phyloP scores from a whole-genome alignment of 2,329 filamentous ascomycete genomes.

The Davidsoniella australis region DNA sequence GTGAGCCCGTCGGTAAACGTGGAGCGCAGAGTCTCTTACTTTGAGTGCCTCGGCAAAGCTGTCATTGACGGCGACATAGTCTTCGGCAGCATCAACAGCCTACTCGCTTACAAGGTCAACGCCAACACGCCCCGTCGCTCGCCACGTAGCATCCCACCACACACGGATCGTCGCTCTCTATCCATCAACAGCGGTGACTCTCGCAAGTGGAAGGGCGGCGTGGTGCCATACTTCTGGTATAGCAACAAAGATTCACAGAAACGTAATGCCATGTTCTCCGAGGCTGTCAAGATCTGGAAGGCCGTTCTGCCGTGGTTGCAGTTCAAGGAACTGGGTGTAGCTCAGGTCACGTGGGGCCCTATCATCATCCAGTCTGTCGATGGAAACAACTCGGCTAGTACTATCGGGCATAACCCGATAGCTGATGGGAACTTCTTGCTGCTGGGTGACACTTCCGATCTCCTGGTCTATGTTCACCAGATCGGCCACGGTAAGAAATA shows the following conservation, averaged over 20 bases:
- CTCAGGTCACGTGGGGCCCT: background rate
- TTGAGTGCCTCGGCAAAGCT: slow-evolving; percentile 2
- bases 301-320: slow-evolving; percentile 9
- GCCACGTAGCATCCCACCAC: background rate
- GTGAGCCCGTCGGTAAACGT: too few species aligned
- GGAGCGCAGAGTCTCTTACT: slow-evolving; percentile 7
- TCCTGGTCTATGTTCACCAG: slow-evolving; percentile 9
- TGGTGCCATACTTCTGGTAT: slow-evolving; percentile 3
- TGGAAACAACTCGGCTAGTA: slow-evolving; percentile 4
- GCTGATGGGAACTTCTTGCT: slow-evolving; percentile 5
- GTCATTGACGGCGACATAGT: slow-evolving; percentile 12
- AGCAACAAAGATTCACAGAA: background rate
- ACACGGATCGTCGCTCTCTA: background rate
- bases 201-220: background rate
- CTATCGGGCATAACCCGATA: background rate
- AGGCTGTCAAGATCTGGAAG: slow-evolving; percentile 10
- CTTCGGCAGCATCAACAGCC: slow-evolving; percentile 6
- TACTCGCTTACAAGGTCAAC: background rate
- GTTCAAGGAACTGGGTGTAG: slow-evolving; percentile 3
- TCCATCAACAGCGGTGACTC: background rate
- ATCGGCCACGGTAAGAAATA: slow-evolving; percentile 12
- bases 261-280: background rate
- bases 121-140: background rate
- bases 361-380: background rate
- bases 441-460: slow-evolving; percentile 1